Conservation (phyloP, 768 basidiomycete genomes). For the Hygrophoropsis aurantiaca region DNA sequence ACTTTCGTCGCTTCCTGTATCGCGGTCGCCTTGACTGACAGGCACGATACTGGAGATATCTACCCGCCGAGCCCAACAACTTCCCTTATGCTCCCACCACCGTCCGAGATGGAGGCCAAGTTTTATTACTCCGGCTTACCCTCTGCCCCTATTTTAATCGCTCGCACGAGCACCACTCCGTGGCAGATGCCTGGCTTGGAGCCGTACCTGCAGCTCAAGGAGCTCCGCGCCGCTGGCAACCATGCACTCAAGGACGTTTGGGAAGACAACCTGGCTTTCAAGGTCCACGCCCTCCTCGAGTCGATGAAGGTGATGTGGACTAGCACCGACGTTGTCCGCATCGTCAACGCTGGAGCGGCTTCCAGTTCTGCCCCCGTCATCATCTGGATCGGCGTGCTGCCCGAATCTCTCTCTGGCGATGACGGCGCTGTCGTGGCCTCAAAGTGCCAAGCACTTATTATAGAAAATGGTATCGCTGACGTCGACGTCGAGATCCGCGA, state of each 20-base stretch:
- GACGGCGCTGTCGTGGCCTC: slow-evolving; percentile 25
- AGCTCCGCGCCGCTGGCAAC: slow-evolving; percentile 20
- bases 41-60: no score
- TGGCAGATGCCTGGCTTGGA: slow-evolving; percentile 21
- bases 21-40: no score
- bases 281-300: slow-evolving; percentile 17
- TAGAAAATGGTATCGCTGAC: slow-evolving; percentile 21
- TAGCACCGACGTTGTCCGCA: slow-evolving; percentile 22
- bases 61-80: no score
- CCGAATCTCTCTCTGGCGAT: slow-evolving; percentile 25
- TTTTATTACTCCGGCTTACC: slow-evolving; percentile 20
- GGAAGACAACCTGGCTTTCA: slow-evolving; percentile 18
- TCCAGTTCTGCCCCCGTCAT: slow-evolving; percentile 16
- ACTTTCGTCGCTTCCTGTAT: no score
- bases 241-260: slow-evolving; percentile 20
- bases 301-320: slow-evolving; percentile 16
- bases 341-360: slow-evolving; percentile 10
- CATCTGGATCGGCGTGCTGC: slow-evolving; percentile 35
- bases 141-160: slow-evolving; percentile 19
- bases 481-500: no score
- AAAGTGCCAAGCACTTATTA: slow-evolving; percentile 23
- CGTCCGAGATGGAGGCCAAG: slow-evolving; percentile 19
- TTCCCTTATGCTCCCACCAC: no score
- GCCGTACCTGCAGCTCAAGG: slow-evolving; percentile 20
- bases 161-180: slow-evolving; percentile 18